Evolutionary conservation across 768 basidiomycete genomes (phyloP), one percentile per base, ranked within the genome.

Genomic region (Tricholomella constricta): DNA sequence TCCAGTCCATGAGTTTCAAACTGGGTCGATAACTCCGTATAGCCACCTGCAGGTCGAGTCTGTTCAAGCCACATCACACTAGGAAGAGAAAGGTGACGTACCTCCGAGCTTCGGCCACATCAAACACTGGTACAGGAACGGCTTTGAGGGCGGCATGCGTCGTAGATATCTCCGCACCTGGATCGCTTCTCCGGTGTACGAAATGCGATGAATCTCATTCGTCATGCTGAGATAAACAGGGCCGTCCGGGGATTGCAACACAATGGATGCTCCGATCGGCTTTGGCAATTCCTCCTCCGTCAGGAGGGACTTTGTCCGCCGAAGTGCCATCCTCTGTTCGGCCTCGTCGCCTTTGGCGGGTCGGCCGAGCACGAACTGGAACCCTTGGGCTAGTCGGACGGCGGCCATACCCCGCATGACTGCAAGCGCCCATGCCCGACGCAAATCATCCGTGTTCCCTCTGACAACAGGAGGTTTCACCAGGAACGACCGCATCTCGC

Each of bases 391-490:
- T 11, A 98, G 79, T 20, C 96, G 80, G 40, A 97, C 86, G 3
- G 91, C 93, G 1, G 91, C 91, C 90, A 98, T 95, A 29, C 91
- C 93, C 23, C 88, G 83, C 89, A 98, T 92, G 15, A 92, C 86
- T 2, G 78, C 82, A 20, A 90, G 68, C 0, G 89, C 91, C 86
- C 88, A 91, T 4, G 81, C 83, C 20, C 81, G 78, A 6, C 88
- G 80, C 34, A 80, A 62, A 15, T 86, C 82, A 12, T 88, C 88
- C 27, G 75, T 56, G 7, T 71, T 75, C 3, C 79, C 79, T 47
- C 66, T 75, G 27, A 71, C 65, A 17, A 72, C 53, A 0, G 85
- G 85, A 2, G 83, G 83, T 51, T 86, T 84, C 46, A 98, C 85
- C 50, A 98, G 77, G 73, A 95, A 94, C 2, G 92, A 92, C 5